Conservation (phyloP, 371 early-diverging fungal species). For the Lichtheimia hyalospora region DNA sequence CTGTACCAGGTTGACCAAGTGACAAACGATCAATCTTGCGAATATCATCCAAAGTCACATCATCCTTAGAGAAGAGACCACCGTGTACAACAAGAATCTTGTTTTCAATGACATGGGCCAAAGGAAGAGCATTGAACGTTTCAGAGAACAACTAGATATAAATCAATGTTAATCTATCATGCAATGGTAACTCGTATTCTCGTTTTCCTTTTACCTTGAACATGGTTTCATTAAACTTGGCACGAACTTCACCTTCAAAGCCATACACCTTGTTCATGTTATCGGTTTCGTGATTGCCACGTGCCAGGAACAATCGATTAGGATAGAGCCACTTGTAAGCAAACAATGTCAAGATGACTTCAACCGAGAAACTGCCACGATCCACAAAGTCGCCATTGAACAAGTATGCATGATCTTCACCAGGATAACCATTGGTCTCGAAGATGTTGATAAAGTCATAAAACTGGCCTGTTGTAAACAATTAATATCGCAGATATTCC, state of each 20-base stretch:
- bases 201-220: slow-evolving; percentile 61
- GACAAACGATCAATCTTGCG: slow-evolving; percentile 85
- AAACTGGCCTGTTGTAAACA: slow-evolving; percentile 76
- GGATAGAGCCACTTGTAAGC: slow-evolving; percentile 93
- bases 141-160: slow-evolving; percentile 77
- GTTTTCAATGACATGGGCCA: slow-evolving; percentile 89
- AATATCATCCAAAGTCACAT: slow-evolving; percentile 91
- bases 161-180: not conserved
- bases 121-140: slow-evolving; percentile 92
- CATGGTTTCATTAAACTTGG: slow-evolving; percentile 88
- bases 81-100: slow-evolving; percentile 98
- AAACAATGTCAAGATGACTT: slow-evolving; percentile 93
- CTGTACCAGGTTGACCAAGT: slow-evolving; percentile 74
- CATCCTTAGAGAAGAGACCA: slow-evolving; percentile 92
- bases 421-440: slow-evolving; percentile 87
- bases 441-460: slow-evolving; percentile 97
- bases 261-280: slow-evolving; percentile 99
- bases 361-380: slow-evolving; percentile 95
- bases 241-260: slow-evolving; percentile 97
- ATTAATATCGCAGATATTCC: not conserved
- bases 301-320: slow-evolving; percentile 79
- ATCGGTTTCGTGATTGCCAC: slow-evolving; percentile 99
- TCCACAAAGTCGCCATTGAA: slow-evolving; percentile 99
- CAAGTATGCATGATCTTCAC: slow-evolving; percentile 78
- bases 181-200: not conserved